Evolutionary conservation across 139 green algal genomes (phyloP).

Genomic region (Picochlorum sp.): DNA sequence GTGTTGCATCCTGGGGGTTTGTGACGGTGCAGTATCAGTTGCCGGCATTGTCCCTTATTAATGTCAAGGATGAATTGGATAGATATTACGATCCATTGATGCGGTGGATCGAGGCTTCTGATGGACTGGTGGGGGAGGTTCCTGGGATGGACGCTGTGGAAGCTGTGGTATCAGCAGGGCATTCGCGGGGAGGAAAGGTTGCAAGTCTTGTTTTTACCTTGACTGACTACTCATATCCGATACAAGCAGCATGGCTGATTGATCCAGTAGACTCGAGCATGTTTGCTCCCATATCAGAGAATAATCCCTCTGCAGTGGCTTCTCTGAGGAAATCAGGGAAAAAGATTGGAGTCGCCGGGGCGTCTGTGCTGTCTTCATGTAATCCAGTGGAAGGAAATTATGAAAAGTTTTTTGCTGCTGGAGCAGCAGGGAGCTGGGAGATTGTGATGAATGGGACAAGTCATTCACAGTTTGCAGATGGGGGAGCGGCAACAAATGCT

Average conservation of each 20-base stretch:
- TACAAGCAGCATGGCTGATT: conserved; percentile 42
- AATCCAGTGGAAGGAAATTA: conserved; percentile 46
- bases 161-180: conserved; percentile 17
- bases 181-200: conserved; percentile 59
- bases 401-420: conserved; percentile 14
- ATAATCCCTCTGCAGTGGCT: conserved; percentile 32
- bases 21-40: conserved; percentile 43
- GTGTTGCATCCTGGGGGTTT: conserved; percentile 36
- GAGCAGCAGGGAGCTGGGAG: conserved; percentile 20
- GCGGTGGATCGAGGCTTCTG: neutral
- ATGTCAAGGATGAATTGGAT: neutral
- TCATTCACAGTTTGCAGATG: conserved; percentile 38
- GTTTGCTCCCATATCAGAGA: conserved; percentile 22
- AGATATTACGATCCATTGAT: neutral
- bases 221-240: neutral
- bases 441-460: conserved; percentile 17
- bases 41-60: neutral
- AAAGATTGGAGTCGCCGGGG: conserved; percentile 33
- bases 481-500: conserved; percentile 26
- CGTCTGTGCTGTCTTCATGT: conserved; percentile 26
- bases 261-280: conserved; percentile 50
- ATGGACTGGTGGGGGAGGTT: neutral
- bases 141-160: too few species aligned
- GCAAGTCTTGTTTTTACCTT: conserved; percentile 39
- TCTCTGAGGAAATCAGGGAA: conserved; percentile 16